These are phyloP conservation scores for Cardamine resedifolia DNA, from an alignment of 345 rosid genomes.

Conservation along the genomic window DNA sequence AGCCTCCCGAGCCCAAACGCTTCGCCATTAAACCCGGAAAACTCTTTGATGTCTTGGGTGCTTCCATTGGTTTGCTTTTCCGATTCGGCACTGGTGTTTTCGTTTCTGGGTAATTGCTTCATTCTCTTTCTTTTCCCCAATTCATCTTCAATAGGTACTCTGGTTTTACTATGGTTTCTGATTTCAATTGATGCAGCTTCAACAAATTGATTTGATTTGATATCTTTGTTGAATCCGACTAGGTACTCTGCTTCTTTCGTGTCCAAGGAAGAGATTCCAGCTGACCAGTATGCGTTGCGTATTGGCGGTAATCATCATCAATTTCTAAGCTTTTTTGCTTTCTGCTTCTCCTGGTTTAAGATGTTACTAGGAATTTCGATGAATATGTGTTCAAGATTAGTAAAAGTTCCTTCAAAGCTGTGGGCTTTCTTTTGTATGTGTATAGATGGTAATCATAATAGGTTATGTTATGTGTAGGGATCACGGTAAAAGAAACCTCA, in stretches of 20 bases:
- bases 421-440: not conserved
- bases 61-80: slow-evolving; percentile 66
- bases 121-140: not conserved
- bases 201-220: not conserved
- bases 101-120: slow-evolving; percentile 58
- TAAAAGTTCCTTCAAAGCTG: not conserved
- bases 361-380: not conserved
- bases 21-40: slow-evolving; percentile 63
- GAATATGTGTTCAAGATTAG: not conserved
- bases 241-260: slow-evolving; percentile 84
- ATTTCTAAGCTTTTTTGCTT: slow-evolving; percentile 21
- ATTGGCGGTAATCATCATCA: slow-evolving; percentile 51
- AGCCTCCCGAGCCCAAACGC: slow-evolving; percentile 69
- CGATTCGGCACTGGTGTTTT: slow-evolving; percentile 81
- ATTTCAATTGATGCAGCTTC: not conserved
- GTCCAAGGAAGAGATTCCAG: slow-evolving; percentile 64
- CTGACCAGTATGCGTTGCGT: slow-evolving; percentile 69
- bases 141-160: too few relatives aligned
- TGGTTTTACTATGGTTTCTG: not conserved
- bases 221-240: slow-evolving; percentile 25
- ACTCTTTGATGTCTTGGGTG: slow-evolving; percentile 58
- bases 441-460: not conserved
- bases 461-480: slow-evolving; percentile 46
- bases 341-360: not conserved
- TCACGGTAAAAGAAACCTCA: slow-evolving; percentile 69